Evolutionary conservation across 192 early-diverging fungal genomes (phyloP).

Genomic region (Dissophora ornata): DNA sequence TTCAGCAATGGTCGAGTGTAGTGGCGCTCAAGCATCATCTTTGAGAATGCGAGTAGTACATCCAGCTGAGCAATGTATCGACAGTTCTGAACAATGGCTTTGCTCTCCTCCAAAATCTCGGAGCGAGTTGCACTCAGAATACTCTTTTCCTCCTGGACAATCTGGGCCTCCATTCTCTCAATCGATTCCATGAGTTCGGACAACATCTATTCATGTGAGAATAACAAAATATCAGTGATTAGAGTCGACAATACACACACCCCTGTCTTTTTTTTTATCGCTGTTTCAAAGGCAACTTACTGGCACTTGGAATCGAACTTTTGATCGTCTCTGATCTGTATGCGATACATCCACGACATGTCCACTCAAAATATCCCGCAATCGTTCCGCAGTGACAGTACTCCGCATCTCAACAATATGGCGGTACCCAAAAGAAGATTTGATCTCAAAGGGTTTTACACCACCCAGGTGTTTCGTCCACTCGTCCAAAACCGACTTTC

Average conservation of each 20-base stretch:
- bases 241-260: too few relatives aligned
- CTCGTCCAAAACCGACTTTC: constrained; percentile 14
- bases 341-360: constrained; percentile 46
- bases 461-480: constrained; percentile 42
- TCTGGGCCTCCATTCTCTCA: constrained; percentile 37
- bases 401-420: constrained; percentile 47
- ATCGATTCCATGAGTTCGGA: constrained; percentile 39
- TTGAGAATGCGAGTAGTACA: constrained; percentile 71
- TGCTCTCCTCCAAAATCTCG: constrained; percentile 63
- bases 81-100: constrained; percentile 69
- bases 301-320: constrained; percentile 45
- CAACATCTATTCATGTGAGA: constrained; percentile 14
- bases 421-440: constrained; percentile 50
- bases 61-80: constrained; percentile 75
- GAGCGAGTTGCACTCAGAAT: constrained; percentile 28
- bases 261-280: too few relatives aligned
- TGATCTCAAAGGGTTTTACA: constrained; percentile 40
- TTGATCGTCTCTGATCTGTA: constrained; percentile 25
- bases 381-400: constrained; percentile 23
- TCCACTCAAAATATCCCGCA: constrained; percentile 18
- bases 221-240: too few relatives aligned
- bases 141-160: constrained; percentile 43
- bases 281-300: constrained; percentile 2
- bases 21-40: constrained; percentile 61
- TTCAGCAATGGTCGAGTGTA: constrained; percentile 67